Conservation (phyloP, 805 yeast species). For the Candida berthetii region DNA sequence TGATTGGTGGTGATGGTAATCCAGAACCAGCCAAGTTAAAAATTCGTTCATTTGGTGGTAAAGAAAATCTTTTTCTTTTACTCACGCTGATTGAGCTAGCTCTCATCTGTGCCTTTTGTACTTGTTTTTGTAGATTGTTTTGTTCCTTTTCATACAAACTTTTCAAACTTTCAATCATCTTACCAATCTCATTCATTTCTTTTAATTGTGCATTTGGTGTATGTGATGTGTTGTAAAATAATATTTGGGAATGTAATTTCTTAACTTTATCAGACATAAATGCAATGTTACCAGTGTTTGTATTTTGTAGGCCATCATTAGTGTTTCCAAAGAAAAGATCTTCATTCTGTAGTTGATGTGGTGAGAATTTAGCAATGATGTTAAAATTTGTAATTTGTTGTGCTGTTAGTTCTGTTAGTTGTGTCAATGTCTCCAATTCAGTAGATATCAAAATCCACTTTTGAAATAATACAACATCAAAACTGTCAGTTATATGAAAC, state of each 20-base stretch:
- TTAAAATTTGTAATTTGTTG: neutral
- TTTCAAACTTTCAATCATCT: constrained; percentile 2
- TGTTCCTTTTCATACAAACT: neutral
- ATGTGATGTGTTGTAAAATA: constrained; percentile 2
- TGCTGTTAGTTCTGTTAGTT: neutral
- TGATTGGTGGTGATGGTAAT: neutral
- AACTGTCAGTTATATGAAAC: constrained; percentile 2
- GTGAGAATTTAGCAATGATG: neutral
- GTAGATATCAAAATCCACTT: constrained; percentile 12
- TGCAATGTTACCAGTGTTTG: neutral
- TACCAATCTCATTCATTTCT: constrained; percentile 7
- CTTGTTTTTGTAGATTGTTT: neutral
- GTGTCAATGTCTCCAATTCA: constrained; percentile 9
- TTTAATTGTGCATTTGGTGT: constrained; percentile 4
- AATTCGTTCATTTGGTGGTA: constrained; percentile 7
- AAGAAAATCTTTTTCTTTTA: constrained; percentile 15
- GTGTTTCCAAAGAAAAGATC: too few relatives aligned
- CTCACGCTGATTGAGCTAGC: constrained; percentile 7
- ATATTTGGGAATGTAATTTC: constrained; percentile 5
- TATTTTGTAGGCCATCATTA: too few relatives aligned
- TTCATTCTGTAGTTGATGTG: neutral
- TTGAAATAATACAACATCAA: constrained; percentile 11
- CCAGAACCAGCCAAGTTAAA: neutral
- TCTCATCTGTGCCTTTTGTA: neutral
- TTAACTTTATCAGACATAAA: constrained; percentile 1